Evolutionary conservation across 2,329 filamentous ascomycete species (phyloP), one percentile per base, ranked within the genome.

Genomic region (Teratosphaeria pseudoeucalypti): DNA sequence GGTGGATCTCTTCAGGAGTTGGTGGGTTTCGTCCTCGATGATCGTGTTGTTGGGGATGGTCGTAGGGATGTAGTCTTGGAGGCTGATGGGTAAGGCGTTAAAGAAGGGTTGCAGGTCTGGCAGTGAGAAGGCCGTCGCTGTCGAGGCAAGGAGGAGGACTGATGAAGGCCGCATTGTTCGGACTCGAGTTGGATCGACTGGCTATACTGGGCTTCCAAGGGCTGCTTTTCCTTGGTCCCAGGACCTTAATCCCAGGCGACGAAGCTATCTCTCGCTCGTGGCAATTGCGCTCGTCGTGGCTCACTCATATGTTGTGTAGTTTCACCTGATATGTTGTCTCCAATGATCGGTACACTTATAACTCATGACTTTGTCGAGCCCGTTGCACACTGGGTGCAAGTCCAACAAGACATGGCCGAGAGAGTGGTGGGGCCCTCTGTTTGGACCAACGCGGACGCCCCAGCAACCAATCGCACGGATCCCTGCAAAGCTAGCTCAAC

Each of bases 1-100:
- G 58, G 71, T 72, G 61, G 62, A 66, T 58, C 77, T 73, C 64
- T 67, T 69, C 23, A 68, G 58, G 34, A 72, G 64, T 19, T 72
- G 65, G 59, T 67, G 62, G 37, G 56, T 53, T 19, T 56, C 19
- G 43, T 49, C 43, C 7, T 55, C 12, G 34, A 55, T 32, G n/a
- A 47, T 52, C 52, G 63, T 64, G 54, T 61, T 58, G 58, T 68
- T 65, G 32, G 62, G 57, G 27, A 63, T 54, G 7, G 61, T 19
- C 3, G 60, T 37, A 26, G 65, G 62, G 16, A 67, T 39, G 54
- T 65, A 64, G 59, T 68, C 62, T 27, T 61, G 57, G 26, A 69
- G 60, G 55, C 63, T 49, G 54, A 67, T 61, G 9, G 67, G 63
- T 9, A 71, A 62, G 52, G 69, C 69, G 59, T 66, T 57, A 63